Evolutionary conservation across 2,329 filamentous ascomycete genomes (phyloP).

Genomic region (Plenodomus tracheiphilus): DNA sequence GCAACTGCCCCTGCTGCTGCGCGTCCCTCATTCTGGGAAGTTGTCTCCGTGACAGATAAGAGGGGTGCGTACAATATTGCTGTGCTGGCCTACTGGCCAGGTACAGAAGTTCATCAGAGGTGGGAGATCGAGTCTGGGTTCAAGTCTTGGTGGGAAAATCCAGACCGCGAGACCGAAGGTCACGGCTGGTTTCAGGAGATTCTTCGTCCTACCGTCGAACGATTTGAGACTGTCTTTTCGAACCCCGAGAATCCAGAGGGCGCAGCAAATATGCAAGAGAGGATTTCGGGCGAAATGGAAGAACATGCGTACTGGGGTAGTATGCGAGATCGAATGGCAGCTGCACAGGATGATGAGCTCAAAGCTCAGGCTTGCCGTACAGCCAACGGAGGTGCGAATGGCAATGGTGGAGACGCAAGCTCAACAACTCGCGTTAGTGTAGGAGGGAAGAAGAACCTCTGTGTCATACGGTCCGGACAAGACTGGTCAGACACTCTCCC

Average conservation of each 20-base stretch:
- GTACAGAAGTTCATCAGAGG: constrained; percentile 24
- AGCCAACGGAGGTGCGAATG: background rate
- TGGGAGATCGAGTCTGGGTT: constrained; percentile 46
- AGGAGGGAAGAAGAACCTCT: constrained; percentile 46
- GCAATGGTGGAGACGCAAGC: background rate
- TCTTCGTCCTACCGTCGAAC: constrained; percentile 48
- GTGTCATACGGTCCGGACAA: constrained; percentile 52
- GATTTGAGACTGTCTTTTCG: constrained; percentile 52
- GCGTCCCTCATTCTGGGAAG: constrained; percentile 36
- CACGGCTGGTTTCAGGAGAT: constrained; percentile 51
- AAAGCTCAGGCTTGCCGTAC: constrained; percentile 18
- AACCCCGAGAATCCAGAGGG: constrained; percentile 45
- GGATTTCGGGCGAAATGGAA: constrained; percentile 43
- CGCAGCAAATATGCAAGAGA: constrained; percentile 46
- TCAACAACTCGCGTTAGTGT: constrained; percentile 33
- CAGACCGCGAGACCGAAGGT: constrained; percentile 26
- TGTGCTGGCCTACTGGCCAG: constrained; percentile 48
- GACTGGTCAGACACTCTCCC: constrained; percentile 50
- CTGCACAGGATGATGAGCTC: constrained; percentile 45
- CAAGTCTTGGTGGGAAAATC: constrained; percentile 43
- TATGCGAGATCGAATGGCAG: constrained; percentile 51
- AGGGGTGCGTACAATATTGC: constrained; percentile 41
- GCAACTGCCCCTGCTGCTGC: constrained; percentile 11
- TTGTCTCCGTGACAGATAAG: constrained; percentile 34
- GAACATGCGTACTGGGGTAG: constrained; percentile 55